A percentile compares a stretch with the other conserved stretches of the same genome.
These are phyloP conservation scores for Calonectria leucothoes DNA, from an alignment of 2,329 filamentous ascomycete genomes.

Conservation along the genomic window DNA sequence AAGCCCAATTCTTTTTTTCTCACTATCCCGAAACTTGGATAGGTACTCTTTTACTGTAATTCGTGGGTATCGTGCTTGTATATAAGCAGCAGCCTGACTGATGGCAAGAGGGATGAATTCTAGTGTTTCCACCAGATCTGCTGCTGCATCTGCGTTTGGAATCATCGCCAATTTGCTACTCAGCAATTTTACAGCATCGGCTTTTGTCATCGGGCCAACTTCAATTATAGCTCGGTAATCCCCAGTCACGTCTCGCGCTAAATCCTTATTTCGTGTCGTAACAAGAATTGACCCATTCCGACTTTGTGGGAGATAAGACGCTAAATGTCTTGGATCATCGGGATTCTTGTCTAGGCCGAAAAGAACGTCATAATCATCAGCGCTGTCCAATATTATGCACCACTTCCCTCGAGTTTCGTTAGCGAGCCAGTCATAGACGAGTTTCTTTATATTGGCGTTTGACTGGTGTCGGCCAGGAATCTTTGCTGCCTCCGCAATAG, in stretches of 20 bases:
- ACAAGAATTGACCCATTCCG: constrained; percentile 1
- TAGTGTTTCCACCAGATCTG: neutral
- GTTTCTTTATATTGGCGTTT: too few species aligned
- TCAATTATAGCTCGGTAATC: neutral
- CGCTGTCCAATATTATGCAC: neutral
- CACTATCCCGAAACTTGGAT: neutral
- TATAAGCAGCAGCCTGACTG: neutral
- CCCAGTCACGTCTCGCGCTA: neutral
- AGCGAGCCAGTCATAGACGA: too few species aligned
- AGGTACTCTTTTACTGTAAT: neutral
- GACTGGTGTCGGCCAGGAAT: too few species aligned
- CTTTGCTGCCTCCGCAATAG: too few species aligned
- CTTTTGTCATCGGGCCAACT: neutral
- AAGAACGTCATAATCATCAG: neutral
- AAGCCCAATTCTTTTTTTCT: neutral
- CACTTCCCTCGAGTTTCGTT: neutral
- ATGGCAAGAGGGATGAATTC: neutral
- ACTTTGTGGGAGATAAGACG: neutral
- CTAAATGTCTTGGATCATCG: neutral
- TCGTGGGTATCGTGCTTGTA: neutral
- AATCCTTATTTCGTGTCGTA: neutral
- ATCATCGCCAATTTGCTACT: neutral
- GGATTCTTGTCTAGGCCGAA: neutral
- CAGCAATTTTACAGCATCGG: neutral
- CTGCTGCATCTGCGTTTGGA: neutral